phyloP scores from a whole-genome alignment of 306 rosid genomes.

The Pyrus betulifolia region DNA sequence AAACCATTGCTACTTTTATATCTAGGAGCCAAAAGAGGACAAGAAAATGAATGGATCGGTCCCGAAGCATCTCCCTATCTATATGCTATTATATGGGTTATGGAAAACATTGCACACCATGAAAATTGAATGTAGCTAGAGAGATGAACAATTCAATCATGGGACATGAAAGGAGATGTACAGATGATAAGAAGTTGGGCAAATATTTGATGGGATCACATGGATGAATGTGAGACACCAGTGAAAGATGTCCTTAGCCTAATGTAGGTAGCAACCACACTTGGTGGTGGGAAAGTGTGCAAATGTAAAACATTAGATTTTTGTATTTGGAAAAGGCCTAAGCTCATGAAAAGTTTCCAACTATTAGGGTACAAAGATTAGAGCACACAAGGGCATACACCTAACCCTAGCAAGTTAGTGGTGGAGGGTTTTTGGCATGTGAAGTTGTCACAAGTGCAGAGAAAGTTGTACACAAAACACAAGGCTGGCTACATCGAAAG shows the following conservation, averaged over 20 bases:
- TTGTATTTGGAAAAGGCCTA: neutral
- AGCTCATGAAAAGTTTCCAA: constrained; percentile 16
- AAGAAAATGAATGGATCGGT: neutral
- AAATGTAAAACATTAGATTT: neutral
- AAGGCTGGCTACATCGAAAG: constrained; percentile 20
- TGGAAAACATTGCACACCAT: neutral
- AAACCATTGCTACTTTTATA: neutral
- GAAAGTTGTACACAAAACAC: constrained; percentile 12
- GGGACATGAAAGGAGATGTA: neutral
- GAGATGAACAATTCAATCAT: neutral
- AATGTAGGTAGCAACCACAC: neutral
- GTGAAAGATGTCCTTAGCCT: constrained; percentile 1
- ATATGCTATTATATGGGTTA: neutral
- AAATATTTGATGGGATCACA: constrained; percentile 20
- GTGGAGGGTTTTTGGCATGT: constrained; percentile 36
- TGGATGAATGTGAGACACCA: constrained; percentile 19
- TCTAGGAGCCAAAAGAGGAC: neutral
- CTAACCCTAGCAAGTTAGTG: constrained; percentile 5
- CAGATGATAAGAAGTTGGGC: constrained; percentile 14
- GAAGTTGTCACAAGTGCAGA: constrained; percentile 34
- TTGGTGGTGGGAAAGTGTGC: neutral
- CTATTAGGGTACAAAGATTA: neutral
- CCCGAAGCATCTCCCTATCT: neutral
- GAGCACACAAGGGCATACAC: neutral
- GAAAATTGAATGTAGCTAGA: neutral